Evolutionary conservation across 176 grass and related monocot species (phyloP), one percentile per base, ranked within the genome.

Genomic region (Musa schizocarpa): DNA sequence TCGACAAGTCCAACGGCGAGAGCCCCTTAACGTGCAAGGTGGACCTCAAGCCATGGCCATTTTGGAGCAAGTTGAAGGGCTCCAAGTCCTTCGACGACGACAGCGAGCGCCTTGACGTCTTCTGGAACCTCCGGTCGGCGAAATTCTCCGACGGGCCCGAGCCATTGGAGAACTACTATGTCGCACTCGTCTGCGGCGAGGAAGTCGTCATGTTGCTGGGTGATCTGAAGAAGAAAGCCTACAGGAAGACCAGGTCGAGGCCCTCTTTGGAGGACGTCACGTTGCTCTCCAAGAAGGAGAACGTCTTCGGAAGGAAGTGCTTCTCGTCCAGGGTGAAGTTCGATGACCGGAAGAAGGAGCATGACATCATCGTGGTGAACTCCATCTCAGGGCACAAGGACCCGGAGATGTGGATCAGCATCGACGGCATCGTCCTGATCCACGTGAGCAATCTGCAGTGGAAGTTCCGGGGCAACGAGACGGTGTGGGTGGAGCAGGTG

Each of bases 1-100:
- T 97, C 57, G 85, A 88, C 49, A 65, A 63, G 1, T 19, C 77
- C 64, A 80, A 11, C 43, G 78, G 53, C 50, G 78, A 81, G 1
- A 54, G 68, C 63, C 12, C 81, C 54, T 76, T 78, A 8, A 74
- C 73, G 54, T 87, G 85, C 83, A 92, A 86, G 80, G 88, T 97
- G 27, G 93, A 97, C 66, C 83, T 93, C 6, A 93, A 93, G 79
- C 90, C 89, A 6, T 97, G 93, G 90, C 89, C 90, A 52, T 93
- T 97, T 76, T 90, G 89, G 90, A 84, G 93, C 80, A 89, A 90
- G 77, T 10, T 25, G 10, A 97, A 90, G 83, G 93, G 90, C 22
- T 69, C 56, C 48, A 93, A 87, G 83, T 61, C 87, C 52, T 63
- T 86, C 17, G 90, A 90, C n/a, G 52, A 85, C 29, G 83, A 86